Conservation (phyloP, 2,329 filamentous ascomycete species). For the Colletotrichum karsti region DNA sequence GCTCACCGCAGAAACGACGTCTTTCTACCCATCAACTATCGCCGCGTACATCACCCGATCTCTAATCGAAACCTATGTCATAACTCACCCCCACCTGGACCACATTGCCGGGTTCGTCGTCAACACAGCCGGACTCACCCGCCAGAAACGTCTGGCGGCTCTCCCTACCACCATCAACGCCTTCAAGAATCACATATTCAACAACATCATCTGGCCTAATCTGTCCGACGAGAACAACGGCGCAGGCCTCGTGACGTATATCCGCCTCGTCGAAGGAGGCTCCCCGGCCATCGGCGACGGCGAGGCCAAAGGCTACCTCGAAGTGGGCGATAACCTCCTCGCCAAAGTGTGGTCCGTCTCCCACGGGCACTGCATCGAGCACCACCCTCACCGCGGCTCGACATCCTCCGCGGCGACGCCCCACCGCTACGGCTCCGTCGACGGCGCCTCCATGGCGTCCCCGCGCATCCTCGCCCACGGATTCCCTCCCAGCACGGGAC, state of each 20-base stretch:
- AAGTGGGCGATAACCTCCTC: slow-evolving; percentile 88
- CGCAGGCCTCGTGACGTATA: slow-evolving; percentile 90
- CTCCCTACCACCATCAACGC: slow-evolving; percentile 90
- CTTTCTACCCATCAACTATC: slow-evolving; percentile 66
- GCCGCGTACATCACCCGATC: slow-evolving; percentile 81
- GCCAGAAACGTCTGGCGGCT: slow-evolving; percentile 86
- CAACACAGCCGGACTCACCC: slow-evolving; percentile 86
- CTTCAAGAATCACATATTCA: slow-evolving; percentile 95
- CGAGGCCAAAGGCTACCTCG: slow-evolving; percentile 83
- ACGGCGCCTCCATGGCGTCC: slow-evolving; percentile 33
- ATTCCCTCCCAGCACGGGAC: not conserved
- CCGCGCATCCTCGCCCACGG: slow-evolving; percentile 26
- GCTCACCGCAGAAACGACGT: slow-evolving; percentile 70
- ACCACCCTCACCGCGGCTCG: slow-evolving; percentile 69
- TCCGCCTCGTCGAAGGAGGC: slow-evolving; percentile 87
- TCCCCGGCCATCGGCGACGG: slow-evolving; percentile 85
- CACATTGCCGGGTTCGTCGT: slow-evolving; percentile 92
- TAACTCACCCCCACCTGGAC: slow-evolving; percentile 97
- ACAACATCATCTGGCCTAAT: slow-evolving; percentile 98
- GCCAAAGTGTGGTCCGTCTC: slow-evolving; percentile 88
- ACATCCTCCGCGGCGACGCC: slow-evolving; percentile 31
- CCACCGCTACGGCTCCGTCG: slow-evolving; percentile 39
- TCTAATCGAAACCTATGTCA: slow-evolving; percentile 86
- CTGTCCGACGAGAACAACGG: slow-evolving; percentile 95
- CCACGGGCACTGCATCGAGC: slow-evolving; percentile 87